phyloP scores from a whole-genome alignment of 2,329 filamentous ascomycete genomes.

The Scopulariopsis brevicaulis region DNA sequence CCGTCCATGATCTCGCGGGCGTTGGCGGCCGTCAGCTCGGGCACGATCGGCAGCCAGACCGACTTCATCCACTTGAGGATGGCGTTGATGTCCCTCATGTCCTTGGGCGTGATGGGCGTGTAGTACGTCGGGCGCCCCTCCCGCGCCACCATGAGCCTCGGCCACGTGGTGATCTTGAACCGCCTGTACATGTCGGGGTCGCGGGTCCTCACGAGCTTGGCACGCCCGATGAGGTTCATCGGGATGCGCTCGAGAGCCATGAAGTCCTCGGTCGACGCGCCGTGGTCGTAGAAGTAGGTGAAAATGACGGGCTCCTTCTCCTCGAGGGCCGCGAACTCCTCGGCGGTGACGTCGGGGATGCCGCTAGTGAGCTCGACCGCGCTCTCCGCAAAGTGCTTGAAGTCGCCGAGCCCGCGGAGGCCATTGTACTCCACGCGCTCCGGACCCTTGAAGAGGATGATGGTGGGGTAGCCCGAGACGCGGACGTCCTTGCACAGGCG shows the following conservation, averaged over 20 bases:
- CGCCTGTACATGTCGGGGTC: conserved; percentile 64
- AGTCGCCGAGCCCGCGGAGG: conserved; percentile 81
- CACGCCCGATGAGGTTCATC: conserved; percentile 80
- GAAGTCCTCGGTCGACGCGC: conserved; percentile 88
- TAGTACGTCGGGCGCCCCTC: conserved; percentile 89
- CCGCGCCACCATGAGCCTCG: conserved; percentile 78
- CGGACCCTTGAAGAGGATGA: conserved; percentile 84
- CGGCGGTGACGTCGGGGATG: conserved; percentile 70
- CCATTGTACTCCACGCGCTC: conserved; percentile 91
- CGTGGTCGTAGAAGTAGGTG: conserved; percentile 94
- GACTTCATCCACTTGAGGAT: conserved; percentile 90
- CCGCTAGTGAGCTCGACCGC: conserved; percentile 68
- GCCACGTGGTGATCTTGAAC: conserved; percentile 96
- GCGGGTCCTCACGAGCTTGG: conserved; percentile 83
- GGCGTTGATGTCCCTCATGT: conserved; percentile 76
- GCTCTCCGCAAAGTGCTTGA: conserved; percentile 77
- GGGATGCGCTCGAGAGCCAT: conserved; percentile 75
- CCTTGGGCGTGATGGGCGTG: conserved; percentile 71
- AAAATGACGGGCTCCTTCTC: conserved; percentile 94
- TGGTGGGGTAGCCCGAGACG: conserved; percentile 72
- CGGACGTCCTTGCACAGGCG: conserved; percentile 87
- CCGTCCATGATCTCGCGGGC: conserved; percentile 91
- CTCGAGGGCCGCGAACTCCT: conserved; percentile 69
- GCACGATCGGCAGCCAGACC: conserved; percentile 92
- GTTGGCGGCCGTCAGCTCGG: conserved; percentile 84